Evolutionary conservation across 495 filamentous ascomycete genomes (phyloP).

Genomic region (Lentithecium fluviatile): DNA sequence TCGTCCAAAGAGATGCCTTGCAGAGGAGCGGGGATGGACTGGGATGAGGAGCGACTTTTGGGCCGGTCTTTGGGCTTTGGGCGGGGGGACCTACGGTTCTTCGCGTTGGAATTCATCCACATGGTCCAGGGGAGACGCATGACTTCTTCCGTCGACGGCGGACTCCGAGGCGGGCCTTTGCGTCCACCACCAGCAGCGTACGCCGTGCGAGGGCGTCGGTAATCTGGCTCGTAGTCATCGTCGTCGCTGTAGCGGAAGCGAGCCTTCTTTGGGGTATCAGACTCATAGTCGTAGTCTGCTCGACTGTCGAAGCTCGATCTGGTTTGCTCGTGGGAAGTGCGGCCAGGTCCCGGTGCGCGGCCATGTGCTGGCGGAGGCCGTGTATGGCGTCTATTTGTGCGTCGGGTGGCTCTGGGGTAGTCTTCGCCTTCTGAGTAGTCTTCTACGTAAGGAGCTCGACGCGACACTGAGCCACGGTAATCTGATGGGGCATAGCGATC

Average conservation of each 20-base stretch:
- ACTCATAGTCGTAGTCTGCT: conserved; percentile 16
- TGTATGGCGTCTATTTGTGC: neutral
- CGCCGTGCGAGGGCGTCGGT: neutral
- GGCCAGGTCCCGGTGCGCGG: neutral
- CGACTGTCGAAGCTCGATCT: conserved; percentile 4
- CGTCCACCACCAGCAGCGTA: conserved; percentile 1
- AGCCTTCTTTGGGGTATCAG: conserved; percentile 14
- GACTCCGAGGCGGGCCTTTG: conserved; percentile 8
- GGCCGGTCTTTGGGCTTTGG: neutral
- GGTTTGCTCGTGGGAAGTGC: neutral
- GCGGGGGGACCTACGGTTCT: conserved; percentile 20
- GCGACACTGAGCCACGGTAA: neutral
- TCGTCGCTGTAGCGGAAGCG: conserved; percentile 16
- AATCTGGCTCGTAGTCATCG: neutral
- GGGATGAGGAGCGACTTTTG: neutral
- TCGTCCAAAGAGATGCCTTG: neutral
- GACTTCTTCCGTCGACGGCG: conserved; percentile 16
- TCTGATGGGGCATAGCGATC: conserved; percentile 11
- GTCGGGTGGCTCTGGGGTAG: conserved; percentile 8
- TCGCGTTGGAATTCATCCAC: conserved; percentile 31
- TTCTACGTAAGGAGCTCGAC: conserved; percentile 14
- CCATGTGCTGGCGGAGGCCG: conserved; percentile 13
- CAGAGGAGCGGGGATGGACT: neutral
- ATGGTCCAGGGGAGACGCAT: conserved; percentile 29
- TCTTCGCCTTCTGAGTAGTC: conserved; percentile 23